Base-by-base conservation (phyloP, 2,329 filamentous ascomycete species). In the Fusarium kyushuense region DNA sequence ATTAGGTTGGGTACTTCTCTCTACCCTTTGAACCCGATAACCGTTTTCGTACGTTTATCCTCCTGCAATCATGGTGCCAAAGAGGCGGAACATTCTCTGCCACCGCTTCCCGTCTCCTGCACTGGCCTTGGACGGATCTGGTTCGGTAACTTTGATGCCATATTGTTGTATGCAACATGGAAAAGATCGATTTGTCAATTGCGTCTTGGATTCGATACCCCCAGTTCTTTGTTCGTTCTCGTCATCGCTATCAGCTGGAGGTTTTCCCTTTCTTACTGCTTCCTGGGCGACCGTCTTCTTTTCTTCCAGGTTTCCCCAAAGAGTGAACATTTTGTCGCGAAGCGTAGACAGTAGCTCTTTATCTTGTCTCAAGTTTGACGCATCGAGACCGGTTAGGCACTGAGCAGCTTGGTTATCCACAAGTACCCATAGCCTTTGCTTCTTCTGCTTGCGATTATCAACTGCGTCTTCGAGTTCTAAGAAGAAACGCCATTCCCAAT, bases 301-400 rank as follows among this genome's bases (percentile, higher is more conserved):
- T 59, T 97, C 93, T 74, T 94, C 89, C 2, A 97, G 82, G 63
- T 97, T 87, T 2, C 95, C 95, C 94, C 95, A 98, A 2, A 97
- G 82, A 35, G 88, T 81, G 75, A 90, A 95, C 56, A 97, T 82
- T 70, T 86, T 89, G 70, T 96, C 87, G 51, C 87, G 86, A 6
- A 97, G 79, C 9, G 76, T 65, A 5, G 72, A 75, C 1, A 96
- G 79, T 2, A 79, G 73, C 1, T 76, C 52, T 4, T 78, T 71
- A 43, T 91, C 80, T n/a, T 78, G 75, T 21, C 84, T 84, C 33
- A 97, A 83, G 76, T 87, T 78, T 47, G 77, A 77, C 2, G 86
- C 86, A 53, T 87, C 82, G 8, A 87, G 75, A 40, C 75, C 74
- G 1, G 81, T 75, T 4, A 89, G 80, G 47, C 80, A 82, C 69